phyloP scores from a whole-genome alignment of 495 filamentous ascomycete species.

The Staphylotrichum tortipilum region DNA sequence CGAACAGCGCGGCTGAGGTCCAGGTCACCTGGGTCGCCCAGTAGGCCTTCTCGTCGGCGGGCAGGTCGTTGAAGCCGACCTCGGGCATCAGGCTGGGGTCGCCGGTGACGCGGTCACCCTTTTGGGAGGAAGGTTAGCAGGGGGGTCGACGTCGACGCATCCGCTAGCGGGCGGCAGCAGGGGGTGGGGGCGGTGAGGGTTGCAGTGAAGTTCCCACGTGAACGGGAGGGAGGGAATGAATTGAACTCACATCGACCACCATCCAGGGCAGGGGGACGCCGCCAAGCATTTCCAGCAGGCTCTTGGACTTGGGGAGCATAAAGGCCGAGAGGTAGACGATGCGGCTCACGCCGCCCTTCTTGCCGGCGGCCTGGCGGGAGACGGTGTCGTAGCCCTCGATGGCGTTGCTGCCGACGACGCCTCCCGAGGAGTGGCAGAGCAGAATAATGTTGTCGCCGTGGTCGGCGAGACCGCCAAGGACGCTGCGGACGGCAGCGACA shows the following conservation, averaged over 20 bases:
- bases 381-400: background rate
- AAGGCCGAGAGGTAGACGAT: slow-evolving; percentile 4
- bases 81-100: slow-evolving; percentile 2
- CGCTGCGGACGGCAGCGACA: slow-evolving; percentile 1
- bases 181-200: background rate
- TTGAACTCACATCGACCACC: background rate
- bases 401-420: slow-evolving; percentile 4
- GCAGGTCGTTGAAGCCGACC: slow-evolving; percentile 7
- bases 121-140: too few species aligned
- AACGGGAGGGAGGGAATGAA: background rate
- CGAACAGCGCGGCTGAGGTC: slow-evolving; percentile 3
- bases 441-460: slow-evolving; percentile 2
- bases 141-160: too few species aligned
- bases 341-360: background rate
- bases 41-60: background rate
- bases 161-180: background rate
- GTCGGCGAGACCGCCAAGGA: background rate
- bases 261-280: slow-evolving; percentile 1
- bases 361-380: background rate
- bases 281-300: background rate
- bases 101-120: slow-evolving; percentile 4
- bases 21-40: slow-evolving; percentile 1
- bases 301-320: slow-evolving; percentile 1
- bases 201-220: too few species aligned
- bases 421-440: slow-evolving; percentile 3